Evolutionary conservation across 306 rosid genomes (phyloP), one percentile per base, ranked within the genome.

Genomic region (Heteromeles arbutifolia): DNA sequence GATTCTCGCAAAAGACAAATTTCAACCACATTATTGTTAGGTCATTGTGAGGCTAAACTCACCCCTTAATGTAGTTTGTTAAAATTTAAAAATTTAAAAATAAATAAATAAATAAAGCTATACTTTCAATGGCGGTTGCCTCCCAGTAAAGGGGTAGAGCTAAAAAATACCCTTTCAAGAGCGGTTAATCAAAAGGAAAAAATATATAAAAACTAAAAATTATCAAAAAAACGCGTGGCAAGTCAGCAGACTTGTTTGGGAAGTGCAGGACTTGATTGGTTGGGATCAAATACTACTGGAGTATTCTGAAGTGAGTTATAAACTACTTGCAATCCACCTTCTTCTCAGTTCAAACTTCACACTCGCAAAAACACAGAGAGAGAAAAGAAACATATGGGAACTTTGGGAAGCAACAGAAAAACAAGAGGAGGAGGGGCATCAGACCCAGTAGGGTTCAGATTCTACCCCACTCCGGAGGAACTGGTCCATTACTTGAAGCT

Each of bases 381-480:
- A 3, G 67, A 17, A 19, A 59, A 61, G 1, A 63, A 34, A 61
- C n/a, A 8, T 3, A n/a, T 9, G 45, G 39, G 14, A 19, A 12
- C 52, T 50, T 70, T 76, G 85, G 73, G 11, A 3, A 54, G 45
- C 66, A 0, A 6, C 34, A 19, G 59, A 29, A 18, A 17, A 31
- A 8, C 25, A 0, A 17, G 43, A 13, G 39, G n/a, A 14, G 52
- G 26, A 14, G 52, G 26, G 9, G 76, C 63, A 8, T 28, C 0
- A 24, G 1, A 66, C 48, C 88, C 84, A 13, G 83, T 84, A 0
- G 95, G 92, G 65, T 88, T 25, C 84, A 79, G 95, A 53, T 93
- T 93, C 76, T 69, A 48, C 2, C 98, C 98, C 12, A 93, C 90
- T 0, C 95, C 86, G 37, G 90, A 81, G 37, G 98, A 93, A 65